Percentiles rank a stretch among this genome's conserved stretches.
Conservation (phyloP, 768 basidiomycete genomes). For the Mycena galericulata region DNA sequence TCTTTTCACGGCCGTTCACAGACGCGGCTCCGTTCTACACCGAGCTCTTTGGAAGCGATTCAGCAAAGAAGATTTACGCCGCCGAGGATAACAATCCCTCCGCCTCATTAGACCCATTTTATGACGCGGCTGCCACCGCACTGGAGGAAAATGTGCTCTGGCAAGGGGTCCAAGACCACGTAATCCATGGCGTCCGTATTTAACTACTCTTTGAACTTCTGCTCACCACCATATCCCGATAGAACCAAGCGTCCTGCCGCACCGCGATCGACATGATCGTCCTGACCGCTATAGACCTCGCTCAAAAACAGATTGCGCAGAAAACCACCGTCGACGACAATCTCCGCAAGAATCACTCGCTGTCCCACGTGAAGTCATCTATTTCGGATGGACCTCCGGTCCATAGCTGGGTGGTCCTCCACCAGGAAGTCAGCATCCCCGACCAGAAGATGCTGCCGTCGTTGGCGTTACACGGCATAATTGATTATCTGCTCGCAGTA, state of each 20-base stretch:
- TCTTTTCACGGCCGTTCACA: too few species aligned
- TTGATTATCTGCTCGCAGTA: neutral
- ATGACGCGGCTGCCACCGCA: neutral
- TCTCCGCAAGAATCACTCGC: neutral
- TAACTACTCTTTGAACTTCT: neutral
- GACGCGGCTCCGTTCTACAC: too few species aligned
- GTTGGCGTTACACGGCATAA: neutral
- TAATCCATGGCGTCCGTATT: neutral
- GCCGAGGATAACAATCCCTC: too few species aligned
- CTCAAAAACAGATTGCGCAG: neutral
- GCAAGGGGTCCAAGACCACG: neutral
- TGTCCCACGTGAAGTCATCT: neutral
- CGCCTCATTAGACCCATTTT: neutral
- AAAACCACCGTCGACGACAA: neutral
- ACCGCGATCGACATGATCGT: conserved; percentile 2
- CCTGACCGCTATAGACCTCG: neutral
- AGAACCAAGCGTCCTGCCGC: neutral
- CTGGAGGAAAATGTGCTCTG: neutral
- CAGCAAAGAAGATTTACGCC: too few species aligned
- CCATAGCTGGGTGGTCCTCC: neutral
- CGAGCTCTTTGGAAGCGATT: too few species aligned
- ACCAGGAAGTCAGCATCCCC: neutral
- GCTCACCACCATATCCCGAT: neutral
- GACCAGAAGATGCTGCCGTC: neutral
- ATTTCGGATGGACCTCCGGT: neutral